Conservation (phyloP, 108 stramenopile genomes). For the Nitzschia inconspicua region DNA sequence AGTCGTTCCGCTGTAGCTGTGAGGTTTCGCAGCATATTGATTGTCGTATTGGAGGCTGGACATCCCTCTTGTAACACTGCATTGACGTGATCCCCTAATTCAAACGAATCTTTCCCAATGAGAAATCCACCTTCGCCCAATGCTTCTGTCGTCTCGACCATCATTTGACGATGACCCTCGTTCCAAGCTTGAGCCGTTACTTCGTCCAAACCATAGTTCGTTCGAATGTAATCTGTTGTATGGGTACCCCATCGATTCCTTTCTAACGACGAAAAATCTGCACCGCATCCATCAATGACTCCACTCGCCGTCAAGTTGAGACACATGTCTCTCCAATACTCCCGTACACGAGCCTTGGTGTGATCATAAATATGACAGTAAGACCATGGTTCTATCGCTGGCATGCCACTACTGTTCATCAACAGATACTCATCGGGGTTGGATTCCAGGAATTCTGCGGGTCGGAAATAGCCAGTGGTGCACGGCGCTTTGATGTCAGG, state of each 20-base stretch:
- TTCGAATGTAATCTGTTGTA: conserved; percentile 5
- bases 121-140: neutral
- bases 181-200: neutral
- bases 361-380: conserved; percentile 11
- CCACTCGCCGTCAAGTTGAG: neutral
- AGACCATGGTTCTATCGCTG: conserved; percentile 1
- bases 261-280: conserved; percentile 7
- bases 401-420: conserved; percentile 1
- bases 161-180: neutral
- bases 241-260: neutral
- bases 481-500: conserved; percentile 1
- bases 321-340: conserved; percentile 5
- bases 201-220: neutral
- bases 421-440: neutral
- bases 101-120: conserved; percentile 9
- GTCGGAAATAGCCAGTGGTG: conserved; percentile 4
- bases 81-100: conserved; percentile 10
- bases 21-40: conserved; percentile 62
- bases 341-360: neutral
- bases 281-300: conserved; percentile 9
- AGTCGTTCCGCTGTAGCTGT: neutral
- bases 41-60: conserved; percentile 46
- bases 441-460: conserved; percentile 4
- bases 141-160: neutral
- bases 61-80: conserved; percentile 5